Evolutionary conservation across 495 filamentous ascomycete species (phyloP).

Genomic region (Aspergillus mulundensis): DNA sequence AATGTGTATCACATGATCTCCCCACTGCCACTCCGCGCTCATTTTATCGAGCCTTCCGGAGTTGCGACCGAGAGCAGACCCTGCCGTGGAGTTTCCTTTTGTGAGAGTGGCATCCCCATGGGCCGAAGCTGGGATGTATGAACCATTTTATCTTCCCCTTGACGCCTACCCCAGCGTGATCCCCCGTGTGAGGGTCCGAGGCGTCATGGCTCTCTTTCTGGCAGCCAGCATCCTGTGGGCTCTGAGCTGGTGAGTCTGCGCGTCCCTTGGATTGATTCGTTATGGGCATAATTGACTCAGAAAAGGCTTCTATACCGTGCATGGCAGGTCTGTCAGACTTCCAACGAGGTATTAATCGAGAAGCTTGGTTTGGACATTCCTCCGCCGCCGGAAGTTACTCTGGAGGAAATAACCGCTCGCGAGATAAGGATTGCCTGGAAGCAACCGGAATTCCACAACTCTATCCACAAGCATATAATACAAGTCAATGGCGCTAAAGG

Average conservation of each 20-base stretch:
- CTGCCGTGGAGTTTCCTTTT: background rate
- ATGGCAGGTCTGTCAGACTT: slow-evolving; percentile 81
- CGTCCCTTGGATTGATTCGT: background rate
- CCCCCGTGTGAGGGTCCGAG: slow-evolving; percentile 47
- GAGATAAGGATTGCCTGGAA: slow-evolving; percentile 92
- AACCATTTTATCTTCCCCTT: slow-evolving; percentile 44
- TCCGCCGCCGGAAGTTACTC: slow-evolving; percentile 79
- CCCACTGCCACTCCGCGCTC: slow-evolving; percentile 10
- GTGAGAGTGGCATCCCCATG: slow-evolving; percentile 23
- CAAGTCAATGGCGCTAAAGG: slow-evolving; percentile 91
- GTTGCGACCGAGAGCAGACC: background rate
- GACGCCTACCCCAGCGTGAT: slow-evolving; percentile 47
- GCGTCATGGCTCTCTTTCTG: slow-evolving; percentile 49
- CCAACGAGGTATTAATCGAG: slow-evolving; percentile 83
- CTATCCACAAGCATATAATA: slow-evolving; percentile 81
- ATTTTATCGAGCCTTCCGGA: background rate
- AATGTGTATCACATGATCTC: slow-evolving; percentile 13
- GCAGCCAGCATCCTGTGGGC: slow-evolving; percentile 49
- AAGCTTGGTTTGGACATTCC: slow-evolving; percentile 92
- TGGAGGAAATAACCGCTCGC: slow-evolving; percentile 84
- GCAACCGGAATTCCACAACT: slow-evolving; percentile 68
- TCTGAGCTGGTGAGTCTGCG: slow-evolving; percentile 43
- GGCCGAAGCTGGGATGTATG: slow-evolving; percentile 47
- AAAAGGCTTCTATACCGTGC: slow-evolving; percentile 74
- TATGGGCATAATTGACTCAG: background rate